A percentile compares a stretch with the other conserved stretches of the same genome.
phyloP scores from a whole-genome alignment of 176 grass and related monocot genomes.

The Triticum urartu region DNA sequence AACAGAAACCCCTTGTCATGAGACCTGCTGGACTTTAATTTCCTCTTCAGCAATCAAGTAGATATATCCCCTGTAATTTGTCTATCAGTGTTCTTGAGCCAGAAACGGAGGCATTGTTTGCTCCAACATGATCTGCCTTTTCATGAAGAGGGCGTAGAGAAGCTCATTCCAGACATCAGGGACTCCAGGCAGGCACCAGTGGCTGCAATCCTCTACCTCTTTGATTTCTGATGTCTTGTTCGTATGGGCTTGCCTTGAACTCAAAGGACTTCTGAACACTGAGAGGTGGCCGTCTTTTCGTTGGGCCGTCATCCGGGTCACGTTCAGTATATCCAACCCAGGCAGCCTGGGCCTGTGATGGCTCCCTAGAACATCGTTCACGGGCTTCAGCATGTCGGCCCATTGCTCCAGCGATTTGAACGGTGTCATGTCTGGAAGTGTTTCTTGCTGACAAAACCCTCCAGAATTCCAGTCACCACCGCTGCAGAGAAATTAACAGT shows the following conservation, averaged over 20 bases:
- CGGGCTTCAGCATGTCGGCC: conserved; percentile 55
- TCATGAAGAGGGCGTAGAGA: conserved; percentile 59
- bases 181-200: conserved; percentile 83
- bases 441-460: conserved; percentile 57
- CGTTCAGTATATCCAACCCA: conserved; percentile 54
- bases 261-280: conserved; percentile 45
- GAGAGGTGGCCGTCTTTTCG: conserved; percentile 76
- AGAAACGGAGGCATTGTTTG: neutral
- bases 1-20: too few relatives aligned
- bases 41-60: neutral
- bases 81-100: neutral
- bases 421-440: conserved; percentile 36
- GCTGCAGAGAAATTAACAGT: conserved; percentile 24
- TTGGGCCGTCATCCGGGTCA: conserved; percentile 71
- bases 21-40: neutral
- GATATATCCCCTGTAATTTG: neutral
- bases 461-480: conserved; percentile 69
- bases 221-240: neutral
- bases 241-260: conserved; percentile 34
- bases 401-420: conserved; percentile 43
- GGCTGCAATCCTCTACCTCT: conserved; percentile 65
- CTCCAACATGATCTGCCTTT: conserved; percentile 5
- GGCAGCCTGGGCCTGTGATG: neutral
- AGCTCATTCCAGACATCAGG: conserved; percentile 42
- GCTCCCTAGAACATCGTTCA: conserved; percentile 44